Conservation (phyloP, 2,329 filamentous ascomycete genomes). For the Penicillium sp. region DNA sequence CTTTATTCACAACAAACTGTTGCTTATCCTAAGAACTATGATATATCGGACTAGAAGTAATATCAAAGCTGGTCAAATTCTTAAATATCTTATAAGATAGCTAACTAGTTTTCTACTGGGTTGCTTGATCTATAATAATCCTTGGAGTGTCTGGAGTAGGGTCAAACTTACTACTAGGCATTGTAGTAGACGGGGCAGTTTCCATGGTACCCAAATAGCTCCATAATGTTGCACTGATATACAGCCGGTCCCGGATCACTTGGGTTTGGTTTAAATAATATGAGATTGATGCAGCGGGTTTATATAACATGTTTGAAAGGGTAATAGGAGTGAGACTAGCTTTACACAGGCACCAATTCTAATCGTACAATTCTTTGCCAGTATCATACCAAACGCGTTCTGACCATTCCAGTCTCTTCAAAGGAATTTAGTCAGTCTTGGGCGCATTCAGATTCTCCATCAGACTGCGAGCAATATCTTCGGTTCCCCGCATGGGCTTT, state of each 20-base stretch:
- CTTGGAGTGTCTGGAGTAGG: no score
- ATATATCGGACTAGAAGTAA: no score
- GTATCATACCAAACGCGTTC: constrained; percentile 7
- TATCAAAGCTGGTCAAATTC: no score
- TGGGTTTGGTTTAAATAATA: constrained; percentile 1
- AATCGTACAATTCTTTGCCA: constrained; percentile 38
- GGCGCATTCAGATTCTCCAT: constrained; percentile 34
- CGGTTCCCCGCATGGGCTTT: constrained; percentile 22
- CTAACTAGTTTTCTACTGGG: no score
- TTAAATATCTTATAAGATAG: no score
- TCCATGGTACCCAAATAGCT: no score
- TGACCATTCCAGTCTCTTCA: not conserved
- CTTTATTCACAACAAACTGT: no score
- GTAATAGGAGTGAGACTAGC: constrained; percentile 25
- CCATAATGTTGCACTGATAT: no score
- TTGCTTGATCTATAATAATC: no score
- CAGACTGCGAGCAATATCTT: constrained; percentile 38
- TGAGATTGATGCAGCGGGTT: constrained; percentile 24
- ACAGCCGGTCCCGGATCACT: not conserved
- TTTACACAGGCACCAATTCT: constrained; percentile 36
- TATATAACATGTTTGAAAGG: constrained; percentile 33
- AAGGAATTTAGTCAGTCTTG: not conserved
- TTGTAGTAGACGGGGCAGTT: no score
- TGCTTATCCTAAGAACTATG: no score
- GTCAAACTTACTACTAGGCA: no score